Percentiles rank a stretch among this genome's conserved stretches.
Conservation (phyloP, 805 yeast genomes). For the Metschnikowia corniflorae region DNA sequence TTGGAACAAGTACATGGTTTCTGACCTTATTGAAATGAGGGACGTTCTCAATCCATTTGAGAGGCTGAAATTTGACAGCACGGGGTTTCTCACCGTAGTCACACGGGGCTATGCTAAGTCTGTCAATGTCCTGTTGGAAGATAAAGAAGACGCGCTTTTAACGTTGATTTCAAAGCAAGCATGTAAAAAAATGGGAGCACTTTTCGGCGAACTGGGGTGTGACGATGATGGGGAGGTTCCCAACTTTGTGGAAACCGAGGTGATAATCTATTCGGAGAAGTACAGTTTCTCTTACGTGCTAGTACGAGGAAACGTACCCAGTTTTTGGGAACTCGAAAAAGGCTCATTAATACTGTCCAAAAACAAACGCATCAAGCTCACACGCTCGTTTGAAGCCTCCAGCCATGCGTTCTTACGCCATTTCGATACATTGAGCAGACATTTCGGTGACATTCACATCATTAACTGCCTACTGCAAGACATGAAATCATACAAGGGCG, state of each 20-base stretch:
- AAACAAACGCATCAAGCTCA: conserved; percentile 43
- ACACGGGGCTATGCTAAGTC: conserved; percentile 52
- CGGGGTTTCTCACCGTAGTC: conserved; percentile 46
- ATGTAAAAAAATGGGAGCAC: conserved; percentile 44
- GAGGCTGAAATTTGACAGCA: conserved; percentile 38
- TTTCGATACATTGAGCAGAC: conserved; percentile 44
- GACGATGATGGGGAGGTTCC: conserved; percentile 55
- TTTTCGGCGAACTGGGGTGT: conserved; percentile 56
- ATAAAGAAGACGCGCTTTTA: conserved; percentile 36
- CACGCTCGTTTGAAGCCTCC: conserved; percentile 52
- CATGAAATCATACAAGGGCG: conserved; percentile 42
- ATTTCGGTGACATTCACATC: conserved; percentile 48
- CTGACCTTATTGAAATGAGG: conserved; percentile 45
- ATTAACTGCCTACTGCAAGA: conserved; percentile 47
- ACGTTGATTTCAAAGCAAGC: conserved; percentile 53
- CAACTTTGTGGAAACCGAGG: conserved; percentile 51
- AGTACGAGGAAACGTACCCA: conserved; percentile 52
- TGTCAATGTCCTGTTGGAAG: conserved; percentile 29
- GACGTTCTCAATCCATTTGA: conserved; percentile 41
- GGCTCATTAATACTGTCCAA: conserved; percentile 30
- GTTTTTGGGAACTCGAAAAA: conserved; percentile 50
- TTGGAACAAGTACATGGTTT: conserved; percentile 50
- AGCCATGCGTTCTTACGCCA: conserved; percentile 50
- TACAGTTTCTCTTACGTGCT: conserved; percentile 44
- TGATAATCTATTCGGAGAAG: conserved; percentile 40